phyloP scores from a whole-genome alignment of 768 basidiomycete species.

The Atractiella rhizophila region DNA sequence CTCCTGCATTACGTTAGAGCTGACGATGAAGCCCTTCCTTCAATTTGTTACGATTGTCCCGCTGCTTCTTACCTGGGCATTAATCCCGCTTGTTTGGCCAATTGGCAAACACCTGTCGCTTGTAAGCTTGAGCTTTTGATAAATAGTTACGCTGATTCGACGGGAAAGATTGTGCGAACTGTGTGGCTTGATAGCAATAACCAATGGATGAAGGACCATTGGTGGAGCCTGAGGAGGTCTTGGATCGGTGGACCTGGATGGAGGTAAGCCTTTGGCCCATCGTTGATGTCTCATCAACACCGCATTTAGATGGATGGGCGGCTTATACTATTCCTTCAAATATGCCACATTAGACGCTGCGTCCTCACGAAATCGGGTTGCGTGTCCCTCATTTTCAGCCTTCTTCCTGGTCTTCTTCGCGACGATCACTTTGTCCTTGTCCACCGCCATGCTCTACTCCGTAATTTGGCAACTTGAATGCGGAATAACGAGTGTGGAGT shows the following conservation, averaged over 20 bases:
- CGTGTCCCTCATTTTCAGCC: too few species aligned
- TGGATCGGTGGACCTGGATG: constrained; percentile 3
- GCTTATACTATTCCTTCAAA: too few species aligned
- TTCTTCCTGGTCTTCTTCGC: not conserved
- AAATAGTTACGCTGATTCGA: not conserved
- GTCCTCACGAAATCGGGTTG: not conserved
- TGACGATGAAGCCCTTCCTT: constrained; percentile 6
- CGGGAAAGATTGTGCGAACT: too few species aligned
- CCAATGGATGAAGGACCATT: not conserved
- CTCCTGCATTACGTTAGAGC: constrained; percentile 1
- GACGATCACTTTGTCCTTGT: not conserved
- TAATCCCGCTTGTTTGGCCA: not conserved
- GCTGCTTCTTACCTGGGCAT: too few species aligned
- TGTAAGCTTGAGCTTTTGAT: not conserved
- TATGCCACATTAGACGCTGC: not conserved
- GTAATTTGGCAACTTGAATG: not conserved
- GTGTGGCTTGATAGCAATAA: too few species aligned
- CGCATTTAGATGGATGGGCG: not conserved
- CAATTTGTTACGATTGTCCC: constrained; percentile 1
- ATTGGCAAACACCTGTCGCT: not conserved
- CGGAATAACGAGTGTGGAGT: not conserved
- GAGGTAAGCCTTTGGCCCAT: constrained; percentile 11
- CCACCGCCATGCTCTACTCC: not conserved
- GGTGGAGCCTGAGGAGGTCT: not conserved
- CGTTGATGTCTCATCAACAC: not conserved